These are phyloP conservation scores for Gryganskiella cystojenkinii DNA, from an alignment of 192 early-diverging fungal genomes.

Conservation along the genomic window DNA sequence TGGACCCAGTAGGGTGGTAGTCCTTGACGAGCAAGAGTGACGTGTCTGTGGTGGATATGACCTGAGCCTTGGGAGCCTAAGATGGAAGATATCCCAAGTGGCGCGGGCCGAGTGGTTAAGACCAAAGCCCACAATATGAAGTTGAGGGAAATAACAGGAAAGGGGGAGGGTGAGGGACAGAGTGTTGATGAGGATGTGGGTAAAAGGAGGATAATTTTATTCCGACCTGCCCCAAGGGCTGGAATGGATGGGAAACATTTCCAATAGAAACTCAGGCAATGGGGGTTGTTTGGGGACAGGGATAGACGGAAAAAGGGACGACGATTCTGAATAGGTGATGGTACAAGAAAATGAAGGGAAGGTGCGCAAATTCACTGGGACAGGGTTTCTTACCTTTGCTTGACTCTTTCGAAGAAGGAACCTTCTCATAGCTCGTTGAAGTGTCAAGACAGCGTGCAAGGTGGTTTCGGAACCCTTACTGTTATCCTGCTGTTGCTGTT, in stretches of 20 bases:
- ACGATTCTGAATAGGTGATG: background rate
- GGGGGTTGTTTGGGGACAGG: background rate
- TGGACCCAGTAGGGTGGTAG: background rate
- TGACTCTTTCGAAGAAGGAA: constrained; percentile 29
- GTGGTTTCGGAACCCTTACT: constrained; percentile 7
- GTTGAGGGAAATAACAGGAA: background rate
- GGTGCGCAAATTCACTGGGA: no score
- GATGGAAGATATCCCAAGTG: no score
- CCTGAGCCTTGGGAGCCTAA: no score
- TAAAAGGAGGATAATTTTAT: background rate
- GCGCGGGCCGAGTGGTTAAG: no score
- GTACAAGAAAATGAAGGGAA: background rate
- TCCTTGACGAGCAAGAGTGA: background rate
- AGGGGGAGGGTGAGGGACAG: background rate
- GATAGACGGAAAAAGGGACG: background rate
- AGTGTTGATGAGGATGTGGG: background rate
- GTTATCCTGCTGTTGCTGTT: background rate
- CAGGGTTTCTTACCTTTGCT: background rate
- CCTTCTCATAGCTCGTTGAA: constrained; percentile 52
- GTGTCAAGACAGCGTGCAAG: constrained; percentile 22
- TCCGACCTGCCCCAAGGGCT: constrained; percentile 1
- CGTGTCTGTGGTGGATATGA: background rate
- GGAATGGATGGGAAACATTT: constrained; percentile 15
- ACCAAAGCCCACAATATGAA: no score
- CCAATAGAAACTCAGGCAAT: no score